These are phyloP conservation scores for Zostera marina DNA, from an alignment of 116 monocot species.

Conservation along the genomic window DNA sequence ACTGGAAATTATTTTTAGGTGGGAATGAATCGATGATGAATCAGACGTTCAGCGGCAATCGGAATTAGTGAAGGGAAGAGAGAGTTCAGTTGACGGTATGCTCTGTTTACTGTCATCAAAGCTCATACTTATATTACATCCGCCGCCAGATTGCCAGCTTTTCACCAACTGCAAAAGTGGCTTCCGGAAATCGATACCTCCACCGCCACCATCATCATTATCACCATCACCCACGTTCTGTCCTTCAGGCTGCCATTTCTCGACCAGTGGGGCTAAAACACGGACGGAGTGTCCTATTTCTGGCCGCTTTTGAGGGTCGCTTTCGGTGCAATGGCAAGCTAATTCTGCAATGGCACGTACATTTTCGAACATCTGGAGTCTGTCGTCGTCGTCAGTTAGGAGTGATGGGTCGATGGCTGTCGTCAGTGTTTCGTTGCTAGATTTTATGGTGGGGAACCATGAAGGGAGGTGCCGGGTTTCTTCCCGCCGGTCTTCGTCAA, in stretches of 20 bases:
- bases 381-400: slow-evolving; percentile 14
- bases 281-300: slow-evolving; percentile 42
- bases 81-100: slow-evolving; percentile 1
- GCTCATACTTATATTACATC: not conserved
- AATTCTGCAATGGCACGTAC: slow-evolving; percentile 22
- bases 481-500: slow-evolving; percentile 18
- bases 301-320: slow-evolving; percentile 26
- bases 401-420: slow-evolving; percentile 17
- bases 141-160: slow-evolving; percentile 3
- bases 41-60: slow-evolving; percentile 11
- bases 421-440: slow-evolving; percentile 12
- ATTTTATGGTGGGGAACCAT: slow-evolving; percentile 10
- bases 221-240: not conserved
- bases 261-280: slow-evolving; percentile 21
- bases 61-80: slow-evolving; percentile 5
- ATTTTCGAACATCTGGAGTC: slow-evolving; percentile 16
- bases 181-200: slow-evolving; percentile 21
- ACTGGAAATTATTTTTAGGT: not conserved
- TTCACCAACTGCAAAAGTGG: slow-evolving; percentile 14
- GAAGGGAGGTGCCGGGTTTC: slow-evolving; percentile 14
- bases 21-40: too few relatives aligned
- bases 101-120: slow-evolving; percentile 7
- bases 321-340: slow-evolving; percentile 26
- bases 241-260: slow-evolving; percentile 29
- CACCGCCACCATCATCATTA: slow-evolving; percentile 10